Evolutionary conservation across 139 green algal species (phyloP).

Genomic region (Picochlorum sp.): DNA sequence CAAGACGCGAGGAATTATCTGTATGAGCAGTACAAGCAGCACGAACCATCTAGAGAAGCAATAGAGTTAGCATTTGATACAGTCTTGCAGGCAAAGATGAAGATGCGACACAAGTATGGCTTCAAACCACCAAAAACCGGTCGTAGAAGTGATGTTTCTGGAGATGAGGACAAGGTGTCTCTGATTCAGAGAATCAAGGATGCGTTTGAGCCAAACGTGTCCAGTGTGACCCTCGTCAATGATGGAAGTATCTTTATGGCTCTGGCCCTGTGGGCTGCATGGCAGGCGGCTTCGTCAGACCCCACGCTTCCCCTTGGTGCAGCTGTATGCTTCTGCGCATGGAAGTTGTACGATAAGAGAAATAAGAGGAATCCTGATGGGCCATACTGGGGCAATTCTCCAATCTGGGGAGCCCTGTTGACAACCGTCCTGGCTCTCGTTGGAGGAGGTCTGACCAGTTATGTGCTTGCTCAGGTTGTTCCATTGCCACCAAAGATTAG

Average conservation of each 20-base stretch:
- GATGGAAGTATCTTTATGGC: slow-evolving; percentile 65
- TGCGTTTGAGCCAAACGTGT: slow-evolving; percentile 61
- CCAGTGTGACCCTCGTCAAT: slow-evolving; percentile 64
- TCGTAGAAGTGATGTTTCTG: slow-evolving; percentile 31
- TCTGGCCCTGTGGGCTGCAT: slow-evolving; percentile 60
- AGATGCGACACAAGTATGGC: slow-evolving; percentile 52
- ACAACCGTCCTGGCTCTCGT: slow-evolving; percentile 43
- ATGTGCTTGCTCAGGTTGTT: slow-evolving; percentile 30
- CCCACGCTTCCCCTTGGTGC: slow-evolving; percentile 43
- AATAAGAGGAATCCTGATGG: slow-evolving; percentile 52
- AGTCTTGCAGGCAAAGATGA: slow-evolving; percentile 63
- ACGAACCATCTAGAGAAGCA: slow-evolving; percentile 64
- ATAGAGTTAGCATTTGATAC: slow-evolving; percentile 79
- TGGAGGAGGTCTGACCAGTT: slow-evolving; percentile 41
- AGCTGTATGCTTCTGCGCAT: slow-evolving; percentile 38
- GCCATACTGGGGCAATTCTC: slow-evolving; percentile 52
- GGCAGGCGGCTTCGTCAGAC: slow-evolving; percentile 38
- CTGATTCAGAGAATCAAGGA: slow-evolving; percentile 31
- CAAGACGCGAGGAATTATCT: slow-evolving; percentile 71
- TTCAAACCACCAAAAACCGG: slow-evolving; percentile 56
- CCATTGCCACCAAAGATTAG: slow-evolving; percentile 35
- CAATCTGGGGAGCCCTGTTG: slow-evolving; percentile 62
- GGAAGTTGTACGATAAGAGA: slow-evolving; percentile 50
- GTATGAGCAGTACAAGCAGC: slow-evolving; percentile 64
- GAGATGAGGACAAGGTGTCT: slow-evolving; percentile 15